Base-by-base conservation (phyloP, 2,329 filamentous ascomycete species). In the Leptographium radiaticola region DNA sequence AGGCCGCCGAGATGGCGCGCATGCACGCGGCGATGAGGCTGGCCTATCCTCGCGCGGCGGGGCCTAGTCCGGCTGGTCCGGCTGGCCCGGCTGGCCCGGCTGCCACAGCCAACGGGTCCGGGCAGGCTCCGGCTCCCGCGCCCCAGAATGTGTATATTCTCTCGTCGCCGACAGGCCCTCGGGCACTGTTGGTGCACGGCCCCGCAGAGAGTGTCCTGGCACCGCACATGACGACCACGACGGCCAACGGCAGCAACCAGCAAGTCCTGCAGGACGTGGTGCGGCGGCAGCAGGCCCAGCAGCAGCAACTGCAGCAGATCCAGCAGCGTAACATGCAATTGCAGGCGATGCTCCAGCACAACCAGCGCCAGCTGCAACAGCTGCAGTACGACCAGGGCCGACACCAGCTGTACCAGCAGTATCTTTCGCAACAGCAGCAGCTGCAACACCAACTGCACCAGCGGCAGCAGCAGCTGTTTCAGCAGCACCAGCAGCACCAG, bases 121-220 rank as follows among this genome's bases (percentile, higher is more conserved):
- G 58, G 57, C 57, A 46, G 55, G 48, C 51, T 31, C 44, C 34
- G n/a, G 47, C 62, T 15, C 49, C 64, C 18, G 62, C 63, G 36
- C 67, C 67, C 30, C 69, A 74, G 0, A 75, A 79, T 55, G 76
- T 83, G 2, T 84, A 83, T 59, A 75, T 84, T 30, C 63, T 84
- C 8, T 77, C 74, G 16, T 83, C 81, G 0, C 79, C 80, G 0
- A 70, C 71, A 44, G 81, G 81, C 0, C 81, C 80, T 1, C 74
- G 75, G 20, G 80, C 74, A 7, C 64, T 84, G 1, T 63, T 84
- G 8, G 66, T 84, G 43, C 79, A 76, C 59, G 71, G 73, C 45
- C 65, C 65, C 13, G 63, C 69, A 1, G 77, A 78, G 31, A 68
- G 73, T 12, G 83, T 76, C 71, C 56, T 36, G 33, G 18, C 30